Base-by-base conservation (phyloP, 139 green algal genomes). In the Volvox reticuliferus region DNA sequence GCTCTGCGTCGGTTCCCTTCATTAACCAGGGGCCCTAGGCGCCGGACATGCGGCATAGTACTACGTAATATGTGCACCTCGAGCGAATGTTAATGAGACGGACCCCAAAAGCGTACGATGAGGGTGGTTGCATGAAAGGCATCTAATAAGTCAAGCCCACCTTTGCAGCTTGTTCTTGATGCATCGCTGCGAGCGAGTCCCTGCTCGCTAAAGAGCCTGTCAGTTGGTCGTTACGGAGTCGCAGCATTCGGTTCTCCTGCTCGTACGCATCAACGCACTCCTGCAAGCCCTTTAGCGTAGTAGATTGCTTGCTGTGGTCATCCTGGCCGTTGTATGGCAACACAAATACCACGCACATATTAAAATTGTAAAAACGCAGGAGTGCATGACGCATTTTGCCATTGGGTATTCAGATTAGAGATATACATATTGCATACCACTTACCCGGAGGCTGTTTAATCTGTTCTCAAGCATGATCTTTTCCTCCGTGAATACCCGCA, bases 401-500 rank as follows among this genome's bases (percentile, higher is more conserved):
- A 28, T 73, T 12, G 2, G 65, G 65, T 73, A 28, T 12, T 12
- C 65, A 12, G 44, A 55, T 55, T 55, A 55, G 44, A 55, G 5
- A 55, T 55, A 5, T 55, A 9, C 44, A 55, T 9, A 9, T 14
- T 55, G 44, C 44, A 9, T 5, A 14, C 35, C 2, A 16, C 79
- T 6, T 35, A 88, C 94, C 93, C 86, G 86, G n/a, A 96, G 91
- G 28, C 80, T 36, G 12, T 35, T 75, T 22, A 96, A 91, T 12
- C 85, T 78, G 28, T 87, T 86, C 36, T 95, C 95, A 0, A 90
- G 91, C 13, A 85, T 88, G 22, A 75, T 76, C 78, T 91, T 92
- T 81, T 94, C 94, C 65, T 96, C 94, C 24, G 92, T 93, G 73
- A 97, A 88, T 30, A 68, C 37, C 32, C 93, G 92, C 19, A 95